Evolutionary conservation across 169 alveolate genomes (phyloP), one percentile per base, ranked within the genome.

Genomic region (Eimeria brunetti): DNA sequence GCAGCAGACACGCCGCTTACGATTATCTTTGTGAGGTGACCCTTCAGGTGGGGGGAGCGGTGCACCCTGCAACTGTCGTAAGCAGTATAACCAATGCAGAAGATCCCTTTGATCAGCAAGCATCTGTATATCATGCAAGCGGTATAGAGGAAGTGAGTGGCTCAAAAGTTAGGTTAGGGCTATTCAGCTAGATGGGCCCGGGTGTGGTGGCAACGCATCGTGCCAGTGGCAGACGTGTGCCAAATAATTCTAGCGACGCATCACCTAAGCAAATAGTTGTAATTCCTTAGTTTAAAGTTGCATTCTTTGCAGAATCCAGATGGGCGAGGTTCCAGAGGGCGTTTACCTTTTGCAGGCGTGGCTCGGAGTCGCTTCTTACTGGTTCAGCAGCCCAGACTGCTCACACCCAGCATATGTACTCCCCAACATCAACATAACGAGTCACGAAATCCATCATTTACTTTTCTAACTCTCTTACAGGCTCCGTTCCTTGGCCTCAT

Each of bases 351-450:
- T 69, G 80, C 51, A 69, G 80, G 51, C 20, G 51, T 69, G 51
- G 80, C 51, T 33, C 51, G 80, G 51, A 69, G 51, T 30, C n/a
- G 76, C 46, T 30, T 67, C 76, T 36, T 69, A 6, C 14, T 30
- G 80, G 80, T 36, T 69, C 51, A 33, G 80, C 80, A 69, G 80
- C 33, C 51, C 80, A 69, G 80, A 36, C 80, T 69, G 80, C 51
- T 14, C 80, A 69, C 51, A 33, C 80, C 51, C 80, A 33, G 16
- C 51, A 69, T 33, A 69, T 33, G 80, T 69, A 33, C 80, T 14
- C 33, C 80, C 9, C 80, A 22, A 49, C 80, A 69, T 36, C 80
- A 30, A 69, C 51, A 33, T 8, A 36, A 16, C 2, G 46, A 8
- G 73, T 62, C 27, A 67, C 76, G 14, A n/a, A 27, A 67, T 51